Evolutionary conservation across 2,329 filamentous ascomycete genomes (phyloP).

Genomic region (Ophiostoma fasciatum): DNA sequence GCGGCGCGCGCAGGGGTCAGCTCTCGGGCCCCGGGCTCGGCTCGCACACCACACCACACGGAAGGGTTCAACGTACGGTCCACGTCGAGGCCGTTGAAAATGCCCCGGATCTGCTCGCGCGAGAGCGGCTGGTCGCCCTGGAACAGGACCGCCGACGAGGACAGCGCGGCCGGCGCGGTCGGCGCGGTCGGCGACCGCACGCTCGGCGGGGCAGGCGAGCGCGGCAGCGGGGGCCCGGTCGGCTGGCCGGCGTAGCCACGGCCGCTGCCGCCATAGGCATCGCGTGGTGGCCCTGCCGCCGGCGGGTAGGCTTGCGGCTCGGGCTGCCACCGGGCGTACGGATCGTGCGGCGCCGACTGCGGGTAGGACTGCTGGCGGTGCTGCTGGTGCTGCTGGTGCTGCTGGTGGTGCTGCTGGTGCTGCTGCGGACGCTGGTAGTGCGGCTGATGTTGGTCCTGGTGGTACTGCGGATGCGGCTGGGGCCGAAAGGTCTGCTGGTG

Average conservation of each 20-base stretch:
- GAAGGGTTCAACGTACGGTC: constrained; percentile 37
- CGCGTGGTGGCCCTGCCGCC: constrained; percentile 3
- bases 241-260: constrained; percentile 13
- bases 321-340: constrained; percentile 22
- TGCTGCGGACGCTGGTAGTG: constrained; percentile 1
- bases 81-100: constrained; percentile 87
- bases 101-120: constrained; percentile 43
- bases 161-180: not conserved
- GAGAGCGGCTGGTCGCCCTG: constrained; percentile 46
- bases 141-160: constrained; percentile 6
- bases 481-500: constrained; percentile 13
- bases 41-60: not conserved
- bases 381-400: constrained; percentile 10
- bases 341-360: no score
- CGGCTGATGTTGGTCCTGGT: constrained; percentile 17
- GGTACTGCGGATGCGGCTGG: constrained; percentile 28
- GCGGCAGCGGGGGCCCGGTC: constrained; percentile 6
- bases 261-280: constrained; percentile 9
- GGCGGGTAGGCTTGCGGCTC: constrained; percentile 19
- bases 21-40: no score
- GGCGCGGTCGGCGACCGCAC: constrained; percentile 1
- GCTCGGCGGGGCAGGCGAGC: constrained; percentile 6
- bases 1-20: no score
- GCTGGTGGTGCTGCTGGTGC: constrained; percentile 5
- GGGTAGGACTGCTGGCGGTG: constrained; percentile 35